These are phyloP conservation scores for Ensete glaucum DNA, from an alignment of 176 grass and related monocot genomes.

Conservation along the genomic window DNA sequence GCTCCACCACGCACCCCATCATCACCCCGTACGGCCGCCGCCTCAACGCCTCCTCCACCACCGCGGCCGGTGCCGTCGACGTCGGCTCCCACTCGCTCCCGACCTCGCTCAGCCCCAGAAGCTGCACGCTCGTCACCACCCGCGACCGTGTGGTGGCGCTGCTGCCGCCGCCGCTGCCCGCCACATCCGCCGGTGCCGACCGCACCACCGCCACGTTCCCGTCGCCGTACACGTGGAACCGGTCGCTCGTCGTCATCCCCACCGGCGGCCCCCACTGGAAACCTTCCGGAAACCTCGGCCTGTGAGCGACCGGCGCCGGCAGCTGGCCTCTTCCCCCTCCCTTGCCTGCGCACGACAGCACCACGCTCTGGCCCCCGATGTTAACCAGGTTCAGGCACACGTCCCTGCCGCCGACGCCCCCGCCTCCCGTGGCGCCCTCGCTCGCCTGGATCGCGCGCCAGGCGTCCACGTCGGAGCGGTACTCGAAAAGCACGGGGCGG, in stretches of 20 bases:
- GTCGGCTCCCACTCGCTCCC: slow-evolving; percentile 60
- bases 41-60: slow-evolving; percentile 41
- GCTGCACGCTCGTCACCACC: slow-evolving; percentile 58
- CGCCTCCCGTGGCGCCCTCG: slow-evolving; percentile 30
- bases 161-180: slow-evolving; percentile 15
- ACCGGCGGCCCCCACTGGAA: slow-evolving; percentile 9
- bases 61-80: slow-evolving; percentile 38
- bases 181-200: slow-evolving; percentile 46
- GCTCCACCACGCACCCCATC: slow-evolving; percentile 77
- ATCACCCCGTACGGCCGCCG: slow-evolving; percentile 71
- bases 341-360: slow-evolving; percentile 33
- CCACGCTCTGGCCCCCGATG: slow-evolving; percentile 48
- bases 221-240: slow-evolving; percentile 73
- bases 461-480: slow-evolving; percentile 53
- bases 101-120: slow-evolving; percentile 42
- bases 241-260: slow-evolving; percentile 25
- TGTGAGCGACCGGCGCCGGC: slow-evolving; percentile 34
- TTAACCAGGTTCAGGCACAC: slow-evolving; percentile 60
- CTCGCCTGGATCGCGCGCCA: slow-evolving; percentile 50
- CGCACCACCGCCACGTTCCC: slow-evolving; percentile 68
- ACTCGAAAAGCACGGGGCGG: slow-evolving; percentile 66
- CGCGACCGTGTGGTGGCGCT: slow-evolving; percentile 24
- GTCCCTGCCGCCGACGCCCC: slow-evolving; percentile 1
- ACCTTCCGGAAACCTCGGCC: slow-evolving; percentile 54
- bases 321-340: neutral